Conservation (phyloP, 805 yeast species). For the Nematodospora valgi region DNA sequence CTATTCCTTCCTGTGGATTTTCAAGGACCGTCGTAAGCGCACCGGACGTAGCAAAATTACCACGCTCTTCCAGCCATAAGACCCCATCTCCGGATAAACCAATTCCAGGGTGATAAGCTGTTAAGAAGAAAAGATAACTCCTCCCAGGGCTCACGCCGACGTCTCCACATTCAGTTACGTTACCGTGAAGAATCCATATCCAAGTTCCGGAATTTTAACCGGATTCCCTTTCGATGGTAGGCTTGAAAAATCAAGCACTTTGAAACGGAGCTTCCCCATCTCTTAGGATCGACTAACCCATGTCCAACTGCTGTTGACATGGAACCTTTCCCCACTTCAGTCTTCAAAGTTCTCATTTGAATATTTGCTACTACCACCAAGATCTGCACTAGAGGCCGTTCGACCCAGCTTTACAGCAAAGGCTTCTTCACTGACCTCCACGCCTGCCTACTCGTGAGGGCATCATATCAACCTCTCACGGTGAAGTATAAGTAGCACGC, state of each 20-base stretch:
- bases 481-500: conserved; percentile 41
- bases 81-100: conserved; percentile 41
- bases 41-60: conserved; percentile 36
- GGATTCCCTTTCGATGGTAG: conserved; percentile 41
- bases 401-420: conserved; percentile 37
- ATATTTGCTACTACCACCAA: conserved; percentile 34
- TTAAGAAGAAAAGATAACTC: conserved; percentile 42
- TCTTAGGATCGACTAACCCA: conserved; percentile 43
- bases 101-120: conserved; percentile 40
- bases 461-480: conserved; percentile 34
- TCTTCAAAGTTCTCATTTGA: conserved; percentile 41
- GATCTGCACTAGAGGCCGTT: conserved; percentile 40
- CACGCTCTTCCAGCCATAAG: conserved; percentile 38
- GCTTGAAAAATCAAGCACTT: conserved; percentile 30
- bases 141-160: conserved; percentile 42
- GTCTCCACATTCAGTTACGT: conserved; percentile 42
- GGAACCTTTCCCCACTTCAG: conserved; percentile 43
- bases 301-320: conserved; percentile 41
- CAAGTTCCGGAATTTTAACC: conserved; percentile 44
- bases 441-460: conserved; percentile 42
- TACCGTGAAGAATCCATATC: conserved; percentile 41
- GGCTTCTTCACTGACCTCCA: conserved; percentile 41
- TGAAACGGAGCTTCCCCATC: conserved; percentile 39
- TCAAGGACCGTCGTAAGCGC: conserved; percentile 41
- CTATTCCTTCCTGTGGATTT: conserved; percentile 39